These are phyloP conservation scores for Candida michaelii DNA, from an alignment of 805 yeast genomes.

Conservation along the genomic window DNA sequence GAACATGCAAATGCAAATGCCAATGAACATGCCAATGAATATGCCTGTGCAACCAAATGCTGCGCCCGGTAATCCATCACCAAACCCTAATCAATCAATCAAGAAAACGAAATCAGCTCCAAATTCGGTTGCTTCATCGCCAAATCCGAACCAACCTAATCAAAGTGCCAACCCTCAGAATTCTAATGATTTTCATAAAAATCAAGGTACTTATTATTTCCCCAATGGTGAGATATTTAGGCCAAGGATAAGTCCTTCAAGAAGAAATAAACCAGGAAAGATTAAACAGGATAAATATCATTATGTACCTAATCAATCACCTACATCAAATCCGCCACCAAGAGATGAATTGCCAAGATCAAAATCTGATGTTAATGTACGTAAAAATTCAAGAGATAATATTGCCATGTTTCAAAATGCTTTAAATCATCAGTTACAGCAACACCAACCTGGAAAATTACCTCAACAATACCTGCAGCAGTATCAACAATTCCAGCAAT, in stretches of 20 bases:
- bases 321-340: constrained; percentile 3
- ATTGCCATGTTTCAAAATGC: constrained; percentile 17
- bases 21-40: not conserved
- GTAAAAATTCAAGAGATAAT: constrained; percentile 12
- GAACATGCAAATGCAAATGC: constrained; percentile 1
- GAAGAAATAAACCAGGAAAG: constrained; percentile 39
- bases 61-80: not conserved
- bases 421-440: constrained; percentile 16
- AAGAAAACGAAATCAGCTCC: no score
- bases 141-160: not conserved
- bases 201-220: constrained; percentile 36
- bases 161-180: not conserved
- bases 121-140: not conserved
- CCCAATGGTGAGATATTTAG: constrained; percentile 57
- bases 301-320: constrained; percentile 7
- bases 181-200: constrained; percentile 10
- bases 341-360: constrained; percentile 8
- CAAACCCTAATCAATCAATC: not conserved
- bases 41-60: not conserved
- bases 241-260: constrained; percentile 44
- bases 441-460: constrained; percentile 15
- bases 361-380: constrained; percentile 11
- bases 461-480: constrained; percentile 17
- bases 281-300: constrained; percentile 8
- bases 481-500: constrained; percentile 17